phyloP scores from a whole-genome alignment of 345 rosid genomes.

The Gossypium ekmanianum region DNA sequence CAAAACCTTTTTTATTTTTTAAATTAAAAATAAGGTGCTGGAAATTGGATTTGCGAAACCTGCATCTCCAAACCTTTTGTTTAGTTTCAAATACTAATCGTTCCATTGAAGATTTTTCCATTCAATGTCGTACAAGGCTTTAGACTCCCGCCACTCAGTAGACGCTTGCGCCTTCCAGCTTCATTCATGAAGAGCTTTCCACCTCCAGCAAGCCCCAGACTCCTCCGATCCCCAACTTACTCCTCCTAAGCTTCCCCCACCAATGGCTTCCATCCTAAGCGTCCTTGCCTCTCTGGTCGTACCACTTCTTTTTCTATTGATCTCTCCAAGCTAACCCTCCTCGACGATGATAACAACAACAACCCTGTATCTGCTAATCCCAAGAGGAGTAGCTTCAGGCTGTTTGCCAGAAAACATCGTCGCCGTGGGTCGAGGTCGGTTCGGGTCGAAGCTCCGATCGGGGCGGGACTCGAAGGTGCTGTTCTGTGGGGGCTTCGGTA shows the following conservation, averaged over 20 bases:
- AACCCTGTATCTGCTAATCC: conserved; percentile 21
- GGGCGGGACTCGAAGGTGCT: conserved; percentile 76
- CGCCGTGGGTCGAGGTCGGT: conserved; percentile 84
- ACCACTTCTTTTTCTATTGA: conserved; percentile 78
- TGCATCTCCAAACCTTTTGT: neutral
- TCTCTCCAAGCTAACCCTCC: conserved; percentile 63
- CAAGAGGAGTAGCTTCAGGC: conserved; percentile 34
- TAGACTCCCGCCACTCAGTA: conserved; percentile 57
- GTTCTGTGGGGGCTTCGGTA: conserved; percentile 77
- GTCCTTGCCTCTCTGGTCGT: conserved; percentile 91
- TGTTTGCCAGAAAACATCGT: conserved; percentile 63
- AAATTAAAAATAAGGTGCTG: neutral
- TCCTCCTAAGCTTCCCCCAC: conserved; percentile 29
- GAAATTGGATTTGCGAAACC: neutral
- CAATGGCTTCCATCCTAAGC: conserved; percentile 40
- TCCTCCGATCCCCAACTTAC: conserved; percentile 41
- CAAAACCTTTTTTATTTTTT: neutral
- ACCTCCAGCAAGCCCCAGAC: conserved; percentile 43
- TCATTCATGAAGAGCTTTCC: conserved; percentile 85
- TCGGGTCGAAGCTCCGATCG: conserved; percentile 92
- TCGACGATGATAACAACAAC: conserved; percentile 50
- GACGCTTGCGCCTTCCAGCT: conserved; percentile 82
- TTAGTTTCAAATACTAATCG: neutral
- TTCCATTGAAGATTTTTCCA: neutral
- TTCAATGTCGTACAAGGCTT: conserved; percentile 50